Base-by-base conservation (phyloP, 306 rosid species). In the Pyrus pyrifolia region DNA sequence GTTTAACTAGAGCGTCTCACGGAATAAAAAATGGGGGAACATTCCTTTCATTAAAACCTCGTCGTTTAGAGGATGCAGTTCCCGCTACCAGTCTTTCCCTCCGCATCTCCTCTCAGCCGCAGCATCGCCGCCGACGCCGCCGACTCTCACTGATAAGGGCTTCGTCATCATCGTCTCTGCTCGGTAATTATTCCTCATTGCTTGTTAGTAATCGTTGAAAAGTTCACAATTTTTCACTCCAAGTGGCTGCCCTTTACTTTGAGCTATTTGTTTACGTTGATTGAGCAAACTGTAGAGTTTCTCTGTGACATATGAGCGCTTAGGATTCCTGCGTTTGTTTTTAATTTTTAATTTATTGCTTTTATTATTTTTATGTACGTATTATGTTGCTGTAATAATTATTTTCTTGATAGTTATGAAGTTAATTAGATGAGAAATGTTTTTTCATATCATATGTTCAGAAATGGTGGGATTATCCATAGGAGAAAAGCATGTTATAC, bases 391-490 rank as follows among this genome's bases (percentile, higher is more conserved):
- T 64, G 40, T 9, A 15, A 18, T 18, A 18, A 25, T 61, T 17
- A 3, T 29, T 63, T 8, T 63, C 23, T 30, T 63, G 68, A 15
- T 30, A 15, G 30, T 38, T 29, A 31, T 31, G 68, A 31, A 31
- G 68, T 5, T 64, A 31, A 18, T 30, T 29, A 8, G 31, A 31
- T 64, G 9, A 25, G 27, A 61, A 61, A 27, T 23, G 8, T 15
- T 17, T 63, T 29, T 63, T 30, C 17, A 5, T 73, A 14, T 60
- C 21, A 29, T 21, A 1, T 52, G 22, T 51, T 19, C 42, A 83
- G 82, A 70, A 77, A 93, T 88, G 94, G 91, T 88, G 79, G 96
- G 93, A 25, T 81, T 93, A 64, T 93, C 98, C 27, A 66, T 75
- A 30, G 94, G 88, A 81, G 97, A 93, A 52, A 86, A 78, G 73